Percentiles rank a stretch among this genome's conserved stretches.
These are phyloP conservation scores for Zasmidium citrigriseum DNA, from an alignment of 2,329 filamentous ascomycete genomes.

Conservation along the genomic window DNA sequence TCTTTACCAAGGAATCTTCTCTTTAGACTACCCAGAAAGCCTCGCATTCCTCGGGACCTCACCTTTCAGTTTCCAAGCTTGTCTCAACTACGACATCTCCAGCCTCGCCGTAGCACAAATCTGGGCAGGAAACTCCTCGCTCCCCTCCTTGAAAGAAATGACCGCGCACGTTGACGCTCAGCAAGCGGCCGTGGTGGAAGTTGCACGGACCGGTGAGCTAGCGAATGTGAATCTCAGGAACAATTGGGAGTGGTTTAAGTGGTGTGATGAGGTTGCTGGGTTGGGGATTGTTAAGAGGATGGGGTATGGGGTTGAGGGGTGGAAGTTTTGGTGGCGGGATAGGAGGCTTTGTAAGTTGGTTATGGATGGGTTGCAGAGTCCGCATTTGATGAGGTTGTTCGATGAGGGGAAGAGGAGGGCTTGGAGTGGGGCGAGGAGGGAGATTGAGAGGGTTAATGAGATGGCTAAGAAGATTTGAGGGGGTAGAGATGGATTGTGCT, in stretches of 20 bases:
- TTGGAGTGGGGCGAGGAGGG: slow-evolving; percentile 5
- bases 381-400: slow-evolving; percentile 11
- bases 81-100: slow-evolving; percentile 14
- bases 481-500: too few species aligned
- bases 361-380: slow-evolving; percentile 12
- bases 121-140: slow-evolving; percentile 8
- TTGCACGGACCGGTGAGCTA: slow-evolving; percentile 9
- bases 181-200: slow-evolving; percentile 2
- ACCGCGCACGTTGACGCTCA: slow-evolving; percentile 11
- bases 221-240: slow-evolving; percentile 11
- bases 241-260: slow-evolving; percentile 15
- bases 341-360: slow-evolving; percentile 5
- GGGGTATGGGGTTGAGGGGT: slow-evolving; percentile 4
- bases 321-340: slow-evolving; percentile 15
- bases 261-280: slow-evolving; percentile 13
- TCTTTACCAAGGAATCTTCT: slow-evolving; percentile 12
- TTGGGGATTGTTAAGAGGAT: slow-evolving; percentile 9
- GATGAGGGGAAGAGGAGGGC: slow-evolving; percentile 9
- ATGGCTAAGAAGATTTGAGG: neutral
- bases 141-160: slow-evolving; percentile 1
- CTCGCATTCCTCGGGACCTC: slow-evolving; percentile 15
- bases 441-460: neutral
- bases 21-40: slow-evolving; percentile 6
- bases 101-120: slow-evolving; percentile 11
- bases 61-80: slow-evolving; percentile 5